Evolutionary conservation across 441 rosid species (phyloP), one percentile per base, ranked within the genome.

Genomic region (Arabidopsis lyrata): DNA sequence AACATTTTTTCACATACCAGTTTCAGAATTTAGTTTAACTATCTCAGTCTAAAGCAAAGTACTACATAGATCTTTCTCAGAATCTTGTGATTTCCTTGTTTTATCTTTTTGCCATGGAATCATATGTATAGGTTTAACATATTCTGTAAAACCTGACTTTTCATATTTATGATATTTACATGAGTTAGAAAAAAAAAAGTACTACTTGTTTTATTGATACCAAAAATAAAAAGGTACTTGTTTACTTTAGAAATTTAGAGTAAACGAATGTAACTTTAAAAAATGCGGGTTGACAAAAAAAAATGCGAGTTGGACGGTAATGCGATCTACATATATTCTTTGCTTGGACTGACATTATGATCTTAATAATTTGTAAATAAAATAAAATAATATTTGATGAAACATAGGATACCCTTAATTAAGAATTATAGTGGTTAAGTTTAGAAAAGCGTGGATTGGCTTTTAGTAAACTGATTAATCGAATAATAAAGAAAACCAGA

Each of bases 321-420:
- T 72, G 76, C 76, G 70, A 72, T 72, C 63, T 63, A 72, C 63
- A 65, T 63, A 53, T 72, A 72, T 72, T 72, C 70, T 63, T 72
- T 53, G 48, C 38, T 72, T 42, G 57, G 36, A 53, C 70, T 63
- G 76, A 72, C 76, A 54, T 31, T 72, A 34, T 63, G 44, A 44
- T 62, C 41, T 63, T 41, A 44, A 55, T 29, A 29, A 3, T 44
- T 24, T 11, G 11, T 15, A 61, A 44, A 44, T 9, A 10, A 47
- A 45, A 49, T 59, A 38, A 49, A 22, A 68, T 47, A 45, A 5
- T 24, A 56, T 63, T 0, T 36, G 22, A 16, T 10, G 32, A 38
- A 65, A 73, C 77, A 73, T 73, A 48, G 76, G 80, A 76, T 76
- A 39, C 80, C 68, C 41, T 49, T n/a, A 24, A 11, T 2, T 48